A percentile compares a stretch with the other conserved stretches of the same genome.
These are phyloP conservation scores for Cerioporus squamosus DNA, from an alignment of 1,284 basidiomycete genomes.

Conservation along the genomic window DNA sequence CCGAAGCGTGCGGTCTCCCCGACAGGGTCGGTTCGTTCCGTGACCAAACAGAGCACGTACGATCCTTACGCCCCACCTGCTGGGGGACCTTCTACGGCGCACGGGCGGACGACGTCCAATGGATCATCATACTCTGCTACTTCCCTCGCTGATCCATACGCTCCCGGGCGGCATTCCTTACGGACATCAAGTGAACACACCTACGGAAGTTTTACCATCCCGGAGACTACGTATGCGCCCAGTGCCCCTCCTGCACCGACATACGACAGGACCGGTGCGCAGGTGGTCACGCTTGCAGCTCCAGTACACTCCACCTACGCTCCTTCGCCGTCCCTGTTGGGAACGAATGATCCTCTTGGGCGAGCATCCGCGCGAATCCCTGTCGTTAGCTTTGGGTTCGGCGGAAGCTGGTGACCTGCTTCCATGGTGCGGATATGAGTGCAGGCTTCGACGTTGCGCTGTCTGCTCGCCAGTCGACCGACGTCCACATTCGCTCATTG, in stretches of 20 bases:
- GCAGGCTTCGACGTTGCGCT: conserved; percentile 81
- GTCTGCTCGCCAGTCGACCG: conserved; percentile 70
- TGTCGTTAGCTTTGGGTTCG: conserved; percentile 88
- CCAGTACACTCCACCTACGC: conserved; percentile 62
- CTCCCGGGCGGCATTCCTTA: conserved; percentile 37
- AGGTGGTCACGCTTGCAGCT: conserved; percentile 50
- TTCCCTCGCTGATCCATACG: conserved; percentile 47
- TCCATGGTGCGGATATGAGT: conserved; percentile 74
- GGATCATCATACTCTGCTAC: conserved; percentile 48
- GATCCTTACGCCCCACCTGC: conserved; percentile 31
- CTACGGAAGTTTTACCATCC: conserved; percentile 19
- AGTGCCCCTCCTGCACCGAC: conserved; percentile 5
- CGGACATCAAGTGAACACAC: conserved; percentile 27
- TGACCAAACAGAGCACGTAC: conserved; percentile 13
- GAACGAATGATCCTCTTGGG: conserved; percentile 83
- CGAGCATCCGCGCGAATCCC: conserved; percentile 77
- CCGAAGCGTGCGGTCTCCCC: conserved; percentile 28
- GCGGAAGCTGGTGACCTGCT: conserved; percentile 85
- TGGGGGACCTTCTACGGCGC: conserved; percentile 25
- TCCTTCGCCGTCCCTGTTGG: conserved; percentile 77
- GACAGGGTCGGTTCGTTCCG: conserved; percentile 30
- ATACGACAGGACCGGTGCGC: conserved; percentile 30
- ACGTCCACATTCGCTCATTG: conserved; percentile 70
- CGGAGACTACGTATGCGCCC: conserved; percentile 4
- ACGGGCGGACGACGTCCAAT: conserved; percentile 53